These are phyloP conservation scores for Calonectria pauciramosa DNA, from an alignment of 2,329 filamentous ascomycete species.

Conservation along the genomic window DNA sequence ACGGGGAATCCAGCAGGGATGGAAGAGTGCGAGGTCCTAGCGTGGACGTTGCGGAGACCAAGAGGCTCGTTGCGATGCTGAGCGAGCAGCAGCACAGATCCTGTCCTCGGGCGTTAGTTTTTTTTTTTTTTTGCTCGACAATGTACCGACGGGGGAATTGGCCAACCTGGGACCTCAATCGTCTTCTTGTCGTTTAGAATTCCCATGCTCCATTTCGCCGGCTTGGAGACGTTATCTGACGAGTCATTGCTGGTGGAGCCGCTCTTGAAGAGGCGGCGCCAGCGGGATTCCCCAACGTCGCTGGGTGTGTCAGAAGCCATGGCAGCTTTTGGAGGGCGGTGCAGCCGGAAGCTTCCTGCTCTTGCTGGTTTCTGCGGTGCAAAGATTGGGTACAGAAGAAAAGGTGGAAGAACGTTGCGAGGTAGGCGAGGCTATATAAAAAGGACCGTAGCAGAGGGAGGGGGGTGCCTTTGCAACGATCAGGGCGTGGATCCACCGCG, in stretches of 20 bases:
- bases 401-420: background rate
- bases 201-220: constrained; percentile 75
- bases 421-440: background rate
- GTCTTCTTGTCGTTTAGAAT: constrained; percentile 86
- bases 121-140: background rate
- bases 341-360: too few relatives aligned
- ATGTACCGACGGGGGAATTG: background rate
- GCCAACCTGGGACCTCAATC: constrained; percentile 86
- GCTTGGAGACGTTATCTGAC: constrained; percentile 31
- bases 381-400: background rate
- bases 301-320: constrained; percentile 36
- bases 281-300: constrained; percentile 23
- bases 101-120: constrained; percentile 50
- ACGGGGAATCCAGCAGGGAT: constrained; percentile 62
- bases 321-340: too few relatives aligned
- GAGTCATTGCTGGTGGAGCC: constrained; percentile 19
- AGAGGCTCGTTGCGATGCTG: constrained; percentile 70
- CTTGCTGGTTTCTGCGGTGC: background rate
- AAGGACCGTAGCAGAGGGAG: background rate
- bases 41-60: constrained; percentile 69
- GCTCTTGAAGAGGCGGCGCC: constrained; percentile 39
- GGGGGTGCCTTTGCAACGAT: background rate
- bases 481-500: constrained; percentile 1
- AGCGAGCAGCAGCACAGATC: constrained; percentile 70
- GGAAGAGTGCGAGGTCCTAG: constrained; percentile 71